A percentile compares a stretch with the other conserved stretches of the same genome.
These are phyloP conservation scores for Colletotrichum australisinense DNA, from an alignment of 2,329 filamentous ascomycete species.

Conservation along the genomic window DNA sequence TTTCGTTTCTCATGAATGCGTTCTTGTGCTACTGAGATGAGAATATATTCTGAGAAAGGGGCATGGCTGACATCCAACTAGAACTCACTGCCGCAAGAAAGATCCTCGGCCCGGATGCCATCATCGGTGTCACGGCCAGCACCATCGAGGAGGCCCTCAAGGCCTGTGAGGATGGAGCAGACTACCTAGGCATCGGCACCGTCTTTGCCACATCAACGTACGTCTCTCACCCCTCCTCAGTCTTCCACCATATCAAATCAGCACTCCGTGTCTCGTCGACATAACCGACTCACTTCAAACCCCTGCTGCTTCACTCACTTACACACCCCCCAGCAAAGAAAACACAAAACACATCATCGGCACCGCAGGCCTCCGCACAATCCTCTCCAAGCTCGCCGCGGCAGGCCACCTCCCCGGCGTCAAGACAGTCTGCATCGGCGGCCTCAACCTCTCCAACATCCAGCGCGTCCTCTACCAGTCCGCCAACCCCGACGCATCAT, in stretches of 20 bases:
- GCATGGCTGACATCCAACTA: slow-evolving; percentile 41
- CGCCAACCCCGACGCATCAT: slow-evolving; percentile 43
- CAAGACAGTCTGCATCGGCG: slow-evolving; percentile 86
- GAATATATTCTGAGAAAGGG: neutral
- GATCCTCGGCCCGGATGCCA: slow-evolving; percentile 79
- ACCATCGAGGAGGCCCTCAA: slow-evolving; percentile 77
- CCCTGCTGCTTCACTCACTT: neutral
- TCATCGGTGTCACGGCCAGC: slow-evolving; percentile 90
- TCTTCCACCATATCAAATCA: neutral
- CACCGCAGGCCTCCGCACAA: slow-evolving; percentile 74
- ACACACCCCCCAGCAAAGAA: slow-evolving; percentile 72
- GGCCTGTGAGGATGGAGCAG: slow-evolving; percentile 81
- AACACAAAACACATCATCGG: slow-evolving; percentile 88
- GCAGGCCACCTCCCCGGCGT: slow-evolving; percentile 54
- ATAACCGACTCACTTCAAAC: no score
- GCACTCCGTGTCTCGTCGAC: no score
- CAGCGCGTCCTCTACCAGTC: slow-evolving; percentile 81
- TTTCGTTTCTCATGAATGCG: no score
- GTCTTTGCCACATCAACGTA: slow-evolving; percentile 87
- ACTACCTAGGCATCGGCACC: slow-evolving; percentile 92
- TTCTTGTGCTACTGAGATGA: no score
- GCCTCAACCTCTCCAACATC: slow-evolving; percentile 82
- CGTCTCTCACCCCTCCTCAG: slow-evolving; percentile 42
- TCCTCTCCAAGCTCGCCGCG: slow-evolving; percentile 70
- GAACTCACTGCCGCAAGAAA: slow-evolving; percentile 74